Evolutionary conservation across 371 early-diverging fungal species (phyloP).

Genomic region (Cokeromyces recurvatus): DNA sequence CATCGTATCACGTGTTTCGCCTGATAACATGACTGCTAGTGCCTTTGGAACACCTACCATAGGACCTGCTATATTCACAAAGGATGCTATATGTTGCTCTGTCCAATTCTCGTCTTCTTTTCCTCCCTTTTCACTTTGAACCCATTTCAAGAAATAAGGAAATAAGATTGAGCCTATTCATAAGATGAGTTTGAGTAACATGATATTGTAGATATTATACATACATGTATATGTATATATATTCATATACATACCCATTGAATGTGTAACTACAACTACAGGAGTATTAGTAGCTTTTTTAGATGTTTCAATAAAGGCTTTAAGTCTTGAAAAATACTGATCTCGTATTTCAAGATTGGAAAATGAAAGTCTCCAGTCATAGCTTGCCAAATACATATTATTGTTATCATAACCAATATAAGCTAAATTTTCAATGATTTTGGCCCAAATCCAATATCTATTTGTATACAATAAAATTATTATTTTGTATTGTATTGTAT

Average conservation of each 20-base stretch:
- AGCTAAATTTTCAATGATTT: slow-evolving; percentile 78
- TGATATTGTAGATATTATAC: not conserved
- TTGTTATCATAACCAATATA: slow-evolving; percentile 87
- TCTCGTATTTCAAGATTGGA: slow-evolving; percentile 84
- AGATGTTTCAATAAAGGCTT: slow-evolving; percentile 69
- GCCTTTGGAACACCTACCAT: slow-evolving; percentile 91
- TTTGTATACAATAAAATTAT: slow-evolving; percentile 27
- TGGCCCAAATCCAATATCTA: slow-evolving; percentile 96
- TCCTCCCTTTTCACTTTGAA: slow-evolving; percentile 66
- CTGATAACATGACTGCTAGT: slow-evolving; percentile 62
- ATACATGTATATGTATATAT: not conserved
- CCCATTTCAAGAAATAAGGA: slow-evolving; percentile 93
- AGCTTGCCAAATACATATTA: slow-evolving; percentile 83
- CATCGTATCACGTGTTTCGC: slow-evolving; percentile 88
- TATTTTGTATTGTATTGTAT: too few species aligned
- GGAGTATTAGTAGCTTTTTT: slow-evolving; percentile 48
- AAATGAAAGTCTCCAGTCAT: slow-evolving; percentile 91
- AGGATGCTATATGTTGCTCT: slow-evolving; percentile 73
- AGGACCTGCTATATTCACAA: slow-evolving; percentile 88
- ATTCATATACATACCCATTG: slow-evolving; percentile 40
- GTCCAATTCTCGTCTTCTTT: slow-evolving; percentile 78
- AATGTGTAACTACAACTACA: slow-evolving; percentile 64
- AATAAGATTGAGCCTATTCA: slow-evolving; percentile 47
- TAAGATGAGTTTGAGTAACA: too few species aligned
- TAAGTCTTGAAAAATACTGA: slow-evolving; percentile 77